Evolutionary conservation across 208 protist species (phyloP).

Genomic region (Plasmodiophora brassicae): DNA sequence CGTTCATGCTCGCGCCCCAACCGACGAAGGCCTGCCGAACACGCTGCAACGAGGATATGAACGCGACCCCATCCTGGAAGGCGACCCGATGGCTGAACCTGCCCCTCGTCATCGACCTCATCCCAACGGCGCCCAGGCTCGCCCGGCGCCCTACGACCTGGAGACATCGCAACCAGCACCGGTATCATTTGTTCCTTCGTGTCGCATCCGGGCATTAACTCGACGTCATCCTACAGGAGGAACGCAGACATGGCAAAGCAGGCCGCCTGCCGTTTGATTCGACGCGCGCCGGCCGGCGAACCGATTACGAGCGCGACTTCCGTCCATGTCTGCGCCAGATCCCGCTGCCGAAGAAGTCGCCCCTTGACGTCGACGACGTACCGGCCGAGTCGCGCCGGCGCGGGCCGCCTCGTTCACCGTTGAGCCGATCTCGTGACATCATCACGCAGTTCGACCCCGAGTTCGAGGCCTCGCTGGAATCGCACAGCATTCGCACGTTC

Average conservation of each 20-base stretch:
- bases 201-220: not conserved
- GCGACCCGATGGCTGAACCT: too few relatives aligned
- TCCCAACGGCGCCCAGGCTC: not conserved
- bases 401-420: not conserved
- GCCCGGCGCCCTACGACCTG: too few relatives aligned
- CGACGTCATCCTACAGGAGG: not conserved
- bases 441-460: not conserved
- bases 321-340: not conserved
- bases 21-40: not conserved
- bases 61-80: conserved; percentile 15
- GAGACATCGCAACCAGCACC: too few relatives aligned
- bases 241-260: not conserved
- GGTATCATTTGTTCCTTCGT: too few relatives aligned
- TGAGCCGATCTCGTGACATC: not conserved
- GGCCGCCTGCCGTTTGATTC: not conserved
- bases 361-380: not conserved
- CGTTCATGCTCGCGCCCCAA: not conserved
- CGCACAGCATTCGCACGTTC: not conserved
- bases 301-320: not conserved
- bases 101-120: too few relatives aligned
- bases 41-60: not conserved
- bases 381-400: too few relatives aligned
- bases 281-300: not conserved
- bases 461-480: not conserved
- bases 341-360: not conserved